Evolutionary conservation across 306 rosid genomes (phyloP), one percentile per base, ranked within the genome.

Genomic region (Dryas alaskensis): DNA sequence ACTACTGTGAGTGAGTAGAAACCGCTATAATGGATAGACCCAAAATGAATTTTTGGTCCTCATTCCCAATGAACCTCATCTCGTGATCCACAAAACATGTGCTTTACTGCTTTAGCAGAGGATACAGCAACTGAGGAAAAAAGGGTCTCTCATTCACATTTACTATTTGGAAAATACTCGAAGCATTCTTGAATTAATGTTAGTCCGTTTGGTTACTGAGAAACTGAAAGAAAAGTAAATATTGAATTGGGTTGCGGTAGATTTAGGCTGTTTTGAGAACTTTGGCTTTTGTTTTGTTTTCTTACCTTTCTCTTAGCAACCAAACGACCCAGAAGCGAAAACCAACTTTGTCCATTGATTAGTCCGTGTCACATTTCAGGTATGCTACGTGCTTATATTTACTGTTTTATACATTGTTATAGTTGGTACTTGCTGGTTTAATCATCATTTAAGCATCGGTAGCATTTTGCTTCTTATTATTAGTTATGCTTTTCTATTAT

Each of bases 81-180:
- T 70, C 64, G 22, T 44, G 27, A 57, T 70, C 75, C 74, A 40
- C 25, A 72, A 60, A 39, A 47, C 66, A 12, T 43, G 76, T 59
- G 3, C 37, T 31, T 31, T 31, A 31, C 37, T 31, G 42, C 37
- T 22, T 50, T 4, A 14, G 67, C 27, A 60, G 37, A 60, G 13
- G 6, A 72, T 4, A 37, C 22, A 40, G 45, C 10, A 13, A 54
- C 54, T 76, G 1, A 63, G 42, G n/a, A 47, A 62, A 31, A 31
- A 27, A 13, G 14, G 50, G 14, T n/a, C 45, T 8, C 57, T 16
- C 31, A 7, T 59, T 69, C 54, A 22, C 40, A 50, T 69, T 60
- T 67, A 59, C 61, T 17, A 4, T 4, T 4, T 45, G 43, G 42
- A 9, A 14, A 37, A 31, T 1, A 31, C 37, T 31, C 37, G 10